Evolutionary conservation across 2,329 filamentous ascomycete genomes (phyloP).

Genomic region (Phyllosticta paracitricarpa): DNA sequence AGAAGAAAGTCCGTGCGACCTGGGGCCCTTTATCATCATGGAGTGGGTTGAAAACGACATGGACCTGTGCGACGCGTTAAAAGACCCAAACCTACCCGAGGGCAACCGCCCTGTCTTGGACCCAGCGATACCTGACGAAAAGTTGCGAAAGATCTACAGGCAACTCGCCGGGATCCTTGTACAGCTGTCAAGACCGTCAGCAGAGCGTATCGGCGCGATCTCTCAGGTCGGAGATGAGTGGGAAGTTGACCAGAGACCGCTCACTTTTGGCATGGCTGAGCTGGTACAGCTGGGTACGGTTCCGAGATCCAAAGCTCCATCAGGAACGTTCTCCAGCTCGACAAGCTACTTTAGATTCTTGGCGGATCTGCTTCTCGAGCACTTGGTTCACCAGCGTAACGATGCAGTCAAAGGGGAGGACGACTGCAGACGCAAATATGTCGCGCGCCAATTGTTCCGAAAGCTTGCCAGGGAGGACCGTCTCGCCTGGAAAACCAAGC

Average conservation of each 20-base stretch:
- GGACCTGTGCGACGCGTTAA: neutral
- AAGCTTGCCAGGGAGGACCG: neutral
- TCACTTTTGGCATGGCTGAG: neutral
- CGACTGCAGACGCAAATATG: constrained; percentile 24
- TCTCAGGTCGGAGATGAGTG: neutral
- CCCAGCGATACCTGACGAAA: neutral
- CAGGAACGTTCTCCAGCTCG: neutral
- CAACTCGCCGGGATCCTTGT: neutral
- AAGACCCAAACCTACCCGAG: neutral
- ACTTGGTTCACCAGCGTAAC: constrained; percentile 31
- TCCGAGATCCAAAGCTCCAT: neutral
- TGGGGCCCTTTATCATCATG: neutral
- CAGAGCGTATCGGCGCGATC: neutral
- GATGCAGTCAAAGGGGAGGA: constrained; percentile 24
- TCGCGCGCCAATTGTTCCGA: constrained; percentile 17
- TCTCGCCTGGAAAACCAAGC: neutral
- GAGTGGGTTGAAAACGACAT: neutral
- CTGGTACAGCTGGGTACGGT: neutral
- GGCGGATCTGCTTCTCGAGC: constrained; percentile 33
- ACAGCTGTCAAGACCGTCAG: neutral
- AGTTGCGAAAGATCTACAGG: neutral
- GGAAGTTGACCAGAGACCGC: neutral
- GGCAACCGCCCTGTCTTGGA: neutral
- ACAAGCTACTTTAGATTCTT: constrained; percentile 12
- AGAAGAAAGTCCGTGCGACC: neutral